Conservation (phyloP, 1,284 basidiomycete genomes). For the Moesziomyces globuligerus region DNA sequence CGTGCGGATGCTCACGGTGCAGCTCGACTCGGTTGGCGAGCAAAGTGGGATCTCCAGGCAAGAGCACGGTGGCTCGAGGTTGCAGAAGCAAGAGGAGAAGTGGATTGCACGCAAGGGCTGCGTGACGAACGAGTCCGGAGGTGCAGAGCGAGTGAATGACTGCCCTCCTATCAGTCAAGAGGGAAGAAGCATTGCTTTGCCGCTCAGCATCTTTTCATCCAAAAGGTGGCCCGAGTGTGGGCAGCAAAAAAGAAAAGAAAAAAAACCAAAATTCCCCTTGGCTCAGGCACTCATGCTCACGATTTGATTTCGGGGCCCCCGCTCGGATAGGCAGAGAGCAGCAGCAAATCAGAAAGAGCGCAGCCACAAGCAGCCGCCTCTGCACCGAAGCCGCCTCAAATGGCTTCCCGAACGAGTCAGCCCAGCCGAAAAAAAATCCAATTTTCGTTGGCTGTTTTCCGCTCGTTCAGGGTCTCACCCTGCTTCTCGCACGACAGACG, state of each 20-base stretch:
- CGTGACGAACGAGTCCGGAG: slow-evolving; percentile 40
- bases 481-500: slow-evolving; percentile 22
- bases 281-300: too few species aligned
- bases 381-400: neutral
- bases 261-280: neutral
- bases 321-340: too few species aligned
- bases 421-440: slow-evolving; percentile 1
- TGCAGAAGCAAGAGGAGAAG: slow-evolving; percentile 14
- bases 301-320: neutral
- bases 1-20: too few species aligned
- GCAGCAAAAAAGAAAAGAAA: slow-evolving; percentile 8
- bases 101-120: slow-evolving; percentile 15
- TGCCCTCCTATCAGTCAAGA: slow-evolving; percentile 47
- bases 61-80: slow-evolving; percentile 1
- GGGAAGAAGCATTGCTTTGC: slow-evolving; percentile 35
- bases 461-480: slow-evolving; percentile 18
- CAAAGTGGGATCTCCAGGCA: slow-evolving; percentile 10
- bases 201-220: neutral
- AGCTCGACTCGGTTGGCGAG: too few species aligned
- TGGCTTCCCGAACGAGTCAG: slow-evolving; percentile 10
- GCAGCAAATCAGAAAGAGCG: too few species aligned
- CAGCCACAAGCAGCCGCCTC: too few species aligned
- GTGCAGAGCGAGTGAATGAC: slow-evolving; percentile 47
- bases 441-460: slow-evolving; percentile 2
- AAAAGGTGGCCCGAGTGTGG: too few species aligned